Percentiles rank a stretch among this genome's conserved stretches.
Conservation (phyloP, 1,139 yeast genomes). For the Lodderomyces oxycetoniae region DNA sequence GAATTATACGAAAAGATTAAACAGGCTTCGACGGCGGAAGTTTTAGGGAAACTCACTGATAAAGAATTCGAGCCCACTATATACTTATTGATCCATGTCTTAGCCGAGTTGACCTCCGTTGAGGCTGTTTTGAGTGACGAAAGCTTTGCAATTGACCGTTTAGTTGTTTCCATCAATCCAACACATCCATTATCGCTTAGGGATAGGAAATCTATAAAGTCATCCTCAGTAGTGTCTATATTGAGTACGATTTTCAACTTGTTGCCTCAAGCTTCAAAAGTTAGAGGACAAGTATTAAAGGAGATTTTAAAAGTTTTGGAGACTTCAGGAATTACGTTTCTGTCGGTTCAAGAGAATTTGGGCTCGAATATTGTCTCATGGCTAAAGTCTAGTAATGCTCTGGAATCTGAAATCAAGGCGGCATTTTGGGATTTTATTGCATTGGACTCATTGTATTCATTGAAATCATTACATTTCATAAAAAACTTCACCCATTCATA, state of each 20-base stretch:
- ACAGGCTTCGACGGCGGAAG: conserved; percentile 22
- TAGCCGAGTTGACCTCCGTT: conserved; percentile 25
- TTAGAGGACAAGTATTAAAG: conserved; percentile 31
- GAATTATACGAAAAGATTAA: conserved; percentile 28
- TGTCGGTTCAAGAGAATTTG: conserved; percentile 32
- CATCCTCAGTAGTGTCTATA: conserved; percentile 41
- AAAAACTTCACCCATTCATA: conserved; percentile 30
- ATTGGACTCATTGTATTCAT: conserved; percentile 30
- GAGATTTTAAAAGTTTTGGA: conserved; percentile 32
- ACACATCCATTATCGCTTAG: conserved; percentile 39
- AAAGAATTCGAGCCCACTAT: conserved; percentile 45
- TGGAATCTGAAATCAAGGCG: conserved; percentile 25
- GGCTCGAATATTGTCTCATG: conserved; percentile 36
- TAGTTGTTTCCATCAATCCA: conserved; percentile 34
- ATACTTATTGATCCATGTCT: conserved; percentile 38
- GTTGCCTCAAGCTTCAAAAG: conserved; percentile 30
- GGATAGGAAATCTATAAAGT: conserved; percentile 44
- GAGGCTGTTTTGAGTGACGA: conserved; percentile 25
- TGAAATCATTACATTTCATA: conserved; percentile 33
- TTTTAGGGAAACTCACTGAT: conserved; percentile 35
- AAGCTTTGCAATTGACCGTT: conserved; percentile 27
- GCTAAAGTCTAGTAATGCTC: conserved; percentile 31
- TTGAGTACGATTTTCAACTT: conserved; percentile 44
- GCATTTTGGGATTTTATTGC: conserved; percentile 39
- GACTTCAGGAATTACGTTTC: conserved; percentile 30